phyloP scores from a whole-genome alignment of 306 rosid species.

The Urtica urens region DNA sequence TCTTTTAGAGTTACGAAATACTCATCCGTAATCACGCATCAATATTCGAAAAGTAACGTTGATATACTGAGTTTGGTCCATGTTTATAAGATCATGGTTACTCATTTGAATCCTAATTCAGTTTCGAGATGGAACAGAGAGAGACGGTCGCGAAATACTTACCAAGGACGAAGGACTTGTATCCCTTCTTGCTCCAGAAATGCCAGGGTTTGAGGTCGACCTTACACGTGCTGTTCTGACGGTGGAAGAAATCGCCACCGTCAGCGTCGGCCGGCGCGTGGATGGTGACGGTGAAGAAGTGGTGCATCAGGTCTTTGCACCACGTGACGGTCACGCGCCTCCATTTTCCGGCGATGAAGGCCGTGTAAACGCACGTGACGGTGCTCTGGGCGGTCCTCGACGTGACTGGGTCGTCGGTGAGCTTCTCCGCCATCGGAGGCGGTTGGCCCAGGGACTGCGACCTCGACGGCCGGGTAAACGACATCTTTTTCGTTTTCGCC shows the following conservation, averaged over 20 bases:
- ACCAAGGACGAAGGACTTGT: conserved; percentile 45
- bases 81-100: too few relatives aligned
- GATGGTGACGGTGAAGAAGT: conserved; percentile 43
- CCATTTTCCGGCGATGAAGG: conserved; percentile 46
- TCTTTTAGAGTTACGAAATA: too few relatives aligned
- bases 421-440: conserved; percentile 43
- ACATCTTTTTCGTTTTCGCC: conserved; percentile 20
- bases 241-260: background rate
- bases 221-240: conserved; percentile 31
- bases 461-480: conserved; percentile 38
- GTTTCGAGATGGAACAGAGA: too few relatives aligned
- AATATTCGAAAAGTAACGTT: too few relatives aligned
- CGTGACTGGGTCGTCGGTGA: conserved; percentile 53
- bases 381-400: conserved; percentile 63
- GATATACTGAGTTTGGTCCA: too few relatives aligned
- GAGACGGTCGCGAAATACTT: too few relatives aligned
- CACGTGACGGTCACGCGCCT: conserved; percentile 52
- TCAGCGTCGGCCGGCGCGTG: conserved; percentile 8
- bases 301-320: conserved; percentile 65
- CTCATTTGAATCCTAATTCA: too few relatives aligned
- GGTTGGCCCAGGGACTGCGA: conserved; percentile 32
- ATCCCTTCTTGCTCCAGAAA: conserved; percentile 82
- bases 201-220: conserved; percentile 78
- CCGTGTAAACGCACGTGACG: conserved; percentile 55
- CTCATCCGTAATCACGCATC: too few relatives aligned